Conservation (phyloP, 2,329 filamentous ascomycete genomes). For the Colletotrichum sojae region DNA sequence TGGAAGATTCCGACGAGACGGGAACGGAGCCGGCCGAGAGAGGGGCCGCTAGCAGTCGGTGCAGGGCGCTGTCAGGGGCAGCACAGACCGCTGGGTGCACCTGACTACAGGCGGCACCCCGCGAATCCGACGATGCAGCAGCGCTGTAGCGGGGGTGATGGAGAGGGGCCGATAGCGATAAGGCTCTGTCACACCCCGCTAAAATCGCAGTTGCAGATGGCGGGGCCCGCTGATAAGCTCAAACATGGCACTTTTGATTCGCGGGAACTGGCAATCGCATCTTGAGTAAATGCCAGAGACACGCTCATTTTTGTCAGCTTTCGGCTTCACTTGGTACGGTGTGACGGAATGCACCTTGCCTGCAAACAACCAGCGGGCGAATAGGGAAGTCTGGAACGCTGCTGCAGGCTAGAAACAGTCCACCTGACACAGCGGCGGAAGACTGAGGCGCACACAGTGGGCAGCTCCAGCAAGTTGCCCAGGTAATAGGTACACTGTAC, state of each 20-base stretch:
- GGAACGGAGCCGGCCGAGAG: slow-evolving; percentile 39
- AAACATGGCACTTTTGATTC: slow-evolving; percentile 31
- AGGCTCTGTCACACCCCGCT: slow-evolving; percentile 21
- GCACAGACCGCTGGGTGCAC: slow-evolving; percentile 13
- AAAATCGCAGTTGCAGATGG: slow-evolving; percentile 12
- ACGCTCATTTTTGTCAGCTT: not conserved
- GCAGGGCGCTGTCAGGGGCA: slow-evolving; percentile 16
- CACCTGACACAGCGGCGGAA: not conserved
- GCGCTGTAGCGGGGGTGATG: not conserved
- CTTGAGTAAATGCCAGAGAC: not conserved
- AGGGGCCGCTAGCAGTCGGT: slow-evolving; percentile 17
- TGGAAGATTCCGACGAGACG: slow-evolving; percentile 34
- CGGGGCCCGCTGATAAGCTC: slow-evolving; percentile 34
- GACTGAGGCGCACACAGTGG: not conserved
- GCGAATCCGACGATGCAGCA: slow-evolving; percentile 14
- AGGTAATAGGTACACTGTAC: not conserved
- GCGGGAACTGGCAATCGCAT: slow-evolving; percentile 1
- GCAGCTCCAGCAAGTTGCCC: not conserved
- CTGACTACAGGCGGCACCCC: slow-evolving; percentile 16
- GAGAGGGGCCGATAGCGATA: slow-evolving; percentile 34
- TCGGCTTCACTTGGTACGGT: not conserved
- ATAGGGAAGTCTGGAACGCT: slow-evolving; percentile 12
- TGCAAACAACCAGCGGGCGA: slow-evolving; percentile 4
- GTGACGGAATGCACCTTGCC: not conserved
- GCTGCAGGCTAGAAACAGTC: not conserved